Evolutionary conservation across 2,329 filamentous ascomycete genomes (phyloP).

Genomic region (Arachnopeziza araneosa): DNA sequence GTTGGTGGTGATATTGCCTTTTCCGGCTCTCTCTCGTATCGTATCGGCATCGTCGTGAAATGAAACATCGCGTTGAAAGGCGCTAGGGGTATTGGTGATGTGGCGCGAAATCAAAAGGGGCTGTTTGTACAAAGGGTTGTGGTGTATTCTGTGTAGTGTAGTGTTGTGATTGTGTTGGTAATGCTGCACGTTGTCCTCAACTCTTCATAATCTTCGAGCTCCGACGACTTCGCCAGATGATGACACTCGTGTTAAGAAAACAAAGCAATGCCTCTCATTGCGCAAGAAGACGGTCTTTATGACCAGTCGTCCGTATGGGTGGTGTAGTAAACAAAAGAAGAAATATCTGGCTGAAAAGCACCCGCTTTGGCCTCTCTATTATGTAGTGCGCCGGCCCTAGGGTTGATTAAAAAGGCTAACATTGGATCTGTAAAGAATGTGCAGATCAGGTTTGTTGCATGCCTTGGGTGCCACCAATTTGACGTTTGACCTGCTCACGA

Average conservation of each 20-base stretch:
- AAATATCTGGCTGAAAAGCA: constrained; percentile 10
- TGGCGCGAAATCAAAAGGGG: not conserved
- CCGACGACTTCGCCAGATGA: not conserved
- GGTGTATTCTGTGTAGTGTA: not conserved
- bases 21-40: not conserved
- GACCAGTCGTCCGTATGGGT: not conserved
- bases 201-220: not conserved
- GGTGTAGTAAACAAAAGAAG: constrained; percentile 16
- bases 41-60: not conserved
- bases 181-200: not conserved
- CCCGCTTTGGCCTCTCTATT: not conserved
- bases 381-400: not conserved
- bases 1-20: not conserved
- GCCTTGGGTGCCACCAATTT: constrained; percentile 50
- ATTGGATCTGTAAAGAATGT: not conserved
- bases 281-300: not conserved
- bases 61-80: not conserved
- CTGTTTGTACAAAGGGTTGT: not conserved
- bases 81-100: not conserved
- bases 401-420: not conserved
- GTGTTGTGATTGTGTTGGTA: not conserved
- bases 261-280: not conserved
- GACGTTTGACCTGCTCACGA: constrained; percentile 93
- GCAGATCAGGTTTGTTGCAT: constrained; percentile 29
- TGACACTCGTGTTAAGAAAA: not conserved